Base-by-base conservation (phyloP, 2,329 filamentous ascomycete genomes). In the Aspergillus transmontanensis region DNA sequence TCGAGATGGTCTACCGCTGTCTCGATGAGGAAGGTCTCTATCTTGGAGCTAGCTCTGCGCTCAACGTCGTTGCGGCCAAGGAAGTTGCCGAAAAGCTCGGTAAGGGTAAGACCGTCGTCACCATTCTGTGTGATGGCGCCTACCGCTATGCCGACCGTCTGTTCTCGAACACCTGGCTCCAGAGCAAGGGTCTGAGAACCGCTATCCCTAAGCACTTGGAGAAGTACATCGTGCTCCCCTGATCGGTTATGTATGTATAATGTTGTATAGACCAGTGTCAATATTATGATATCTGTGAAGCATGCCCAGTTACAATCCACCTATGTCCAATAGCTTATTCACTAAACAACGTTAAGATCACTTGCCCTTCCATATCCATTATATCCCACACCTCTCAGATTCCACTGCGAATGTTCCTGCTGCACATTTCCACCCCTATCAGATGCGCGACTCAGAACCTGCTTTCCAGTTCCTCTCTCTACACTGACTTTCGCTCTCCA, bases 1-100 rank as follows among this genome's bases (percentile, higher is more conserved):
- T 99, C 70, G 92, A 92, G 80, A 98, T 97, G 95, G 93, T 99
- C 51, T 99, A 98, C 82, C 85, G 94, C 68, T 97, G 94, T 75
- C 83, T 99, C 66, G 94, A 98, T 73, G 93, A 98, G 80, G 95
- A 99, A 77, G 95, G 95, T 2, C 81, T 99, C 58, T 99, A 99
- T 78, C 85, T 99, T 2, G 95, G 95, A 66, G 95, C 95, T 43
- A 97, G 93, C 81, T 96, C 92, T 28, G 91, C 92, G 63, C 83
- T 99, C 73, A 99, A 99, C 76, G 95, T 99, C 16, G 95, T 94
- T 7, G 95, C 95, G 1, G 95, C 95, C 19, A 93, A 94, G 81
- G 92, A 98, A 80, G 90, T 97, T 34, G 95, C 95, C 0, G 89
- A 95, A 84, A 92, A 92, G 81, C 81, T 99, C 65, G 95, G 95